phyloP scores from a whole-genome alignment of 2,329 filamentous ascomycete genomes.

The Cercospora sojina region DNA sequence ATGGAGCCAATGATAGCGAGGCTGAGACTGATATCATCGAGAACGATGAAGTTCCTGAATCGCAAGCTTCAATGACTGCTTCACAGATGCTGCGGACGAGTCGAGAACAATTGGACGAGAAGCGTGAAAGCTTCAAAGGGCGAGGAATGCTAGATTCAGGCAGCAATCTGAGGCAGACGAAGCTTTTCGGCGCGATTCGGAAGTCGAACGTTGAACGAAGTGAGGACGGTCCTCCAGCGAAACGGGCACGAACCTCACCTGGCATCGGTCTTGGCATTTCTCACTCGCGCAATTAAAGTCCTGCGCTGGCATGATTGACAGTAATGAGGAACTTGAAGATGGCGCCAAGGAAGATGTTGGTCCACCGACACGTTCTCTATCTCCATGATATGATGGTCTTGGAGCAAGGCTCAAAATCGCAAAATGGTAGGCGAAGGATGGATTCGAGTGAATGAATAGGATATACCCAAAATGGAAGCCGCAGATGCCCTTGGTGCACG shows the following conservation, averaged over 20 bases:
- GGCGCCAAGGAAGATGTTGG: neutral
- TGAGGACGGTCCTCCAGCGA: slow-evolving; percentile 42
- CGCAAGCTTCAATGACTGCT: slow-evolving; percentile 75
- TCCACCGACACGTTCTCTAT: neutral
- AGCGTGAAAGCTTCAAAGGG: slow-evolving; percentile 42
- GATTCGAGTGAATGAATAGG: neutral
- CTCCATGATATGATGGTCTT: neutral
- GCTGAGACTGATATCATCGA: slow-evolving; percentile 63
- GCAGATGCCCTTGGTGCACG: neutral
- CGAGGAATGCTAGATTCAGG: slow-evolving; percentile 28
- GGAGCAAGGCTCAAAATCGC: neutral
- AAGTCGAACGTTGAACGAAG: slow-evolving; percentile 51
- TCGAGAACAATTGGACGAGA: slow-evolving; percentile 43
- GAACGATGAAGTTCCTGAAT: slow-evolving; percentile 66
- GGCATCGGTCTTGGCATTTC: slow-evolving; percentile 34
- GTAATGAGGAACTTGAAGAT: neutral
- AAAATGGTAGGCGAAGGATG: neutral
- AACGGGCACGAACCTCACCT: slow-evolving; percentile 51
- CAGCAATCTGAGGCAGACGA: slow-evolving; percentile 53
- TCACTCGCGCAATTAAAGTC: slow-evolving; percentile 25
- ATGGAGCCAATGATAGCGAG: slow-evolving; percentile 41
- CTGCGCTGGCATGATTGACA: neutral
- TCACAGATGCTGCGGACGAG: slow-evolving; percentile 59
- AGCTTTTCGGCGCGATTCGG: slow-evolving; percentile 61
- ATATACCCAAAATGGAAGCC: neutral